Evolutionary conservation across 1,284 basidiomycete species (phyloP).

Genomic region (Pseudozyma tsukubaensis): DNA sequence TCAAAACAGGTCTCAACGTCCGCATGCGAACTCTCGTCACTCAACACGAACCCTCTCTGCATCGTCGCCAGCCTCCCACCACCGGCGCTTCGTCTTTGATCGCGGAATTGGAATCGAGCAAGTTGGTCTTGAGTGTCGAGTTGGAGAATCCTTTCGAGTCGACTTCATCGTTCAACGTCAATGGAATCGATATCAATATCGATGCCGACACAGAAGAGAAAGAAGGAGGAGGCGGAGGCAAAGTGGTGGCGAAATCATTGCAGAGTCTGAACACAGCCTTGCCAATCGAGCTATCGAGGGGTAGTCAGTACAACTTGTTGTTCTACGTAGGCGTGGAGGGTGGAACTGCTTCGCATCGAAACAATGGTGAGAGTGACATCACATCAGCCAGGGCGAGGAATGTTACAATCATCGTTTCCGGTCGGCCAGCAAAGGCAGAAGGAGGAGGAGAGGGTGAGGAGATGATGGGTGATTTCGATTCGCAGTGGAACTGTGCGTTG

Average conservation of each 20-base stretch:
- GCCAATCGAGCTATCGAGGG: slow-evolving; percentile 32
- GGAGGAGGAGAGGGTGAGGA: slow-evolving; percentile 16
- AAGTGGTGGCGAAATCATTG: slow-evolving; percentile 16
- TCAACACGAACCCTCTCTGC: slow-evolving; percentile 15
- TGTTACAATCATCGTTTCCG: slow-evolving; percentile 39
- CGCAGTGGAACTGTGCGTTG: slow-evolving; percentile 48
- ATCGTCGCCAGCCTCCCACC: slow-evolving; percentile 6
- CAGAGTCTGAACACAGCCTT: slow-evolving; percentile 10
- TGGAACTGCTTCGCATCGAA: not conserved
- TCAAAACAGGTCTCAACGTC: slow-evolving; percentile 47
- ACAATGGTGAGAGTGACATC: not conserved
- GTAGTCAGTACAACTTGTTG: slow-evolving; percentile 44
- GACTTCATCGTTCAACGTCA: slow-evolving; percentile 23
- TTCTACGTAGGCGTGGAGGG: slow-evolving; percentile 34
- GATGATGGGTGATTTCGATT: slow-evolving; percentile 29
- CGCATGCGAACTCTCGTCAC: slow-evolving; percentile 53
- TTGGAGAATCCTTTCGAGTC: slow-evolving; percentile 47
- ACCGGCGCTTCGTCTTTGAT: not conserved
- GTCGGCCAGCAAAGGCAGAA: slow-evolving; percentile 16
- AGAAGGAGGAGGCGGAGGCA: not conserved
- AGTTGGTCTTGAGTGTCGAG: slow-evolving; percentile 51
- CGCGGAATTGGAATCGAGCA: slow-evolving; percentile 18
- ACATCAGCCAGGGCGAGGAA: slow-evolving; percentile 17
- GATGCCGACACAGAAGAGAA: slow-evolving; percentile 1
- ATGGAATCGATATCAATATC: slow-evolving; percentile 34